Evolutionary conservation across 306 rosid genomes (phyloP), one percentile per base, ranked within the genome.

Genomic region (Fagus sylvatica): DNA sequence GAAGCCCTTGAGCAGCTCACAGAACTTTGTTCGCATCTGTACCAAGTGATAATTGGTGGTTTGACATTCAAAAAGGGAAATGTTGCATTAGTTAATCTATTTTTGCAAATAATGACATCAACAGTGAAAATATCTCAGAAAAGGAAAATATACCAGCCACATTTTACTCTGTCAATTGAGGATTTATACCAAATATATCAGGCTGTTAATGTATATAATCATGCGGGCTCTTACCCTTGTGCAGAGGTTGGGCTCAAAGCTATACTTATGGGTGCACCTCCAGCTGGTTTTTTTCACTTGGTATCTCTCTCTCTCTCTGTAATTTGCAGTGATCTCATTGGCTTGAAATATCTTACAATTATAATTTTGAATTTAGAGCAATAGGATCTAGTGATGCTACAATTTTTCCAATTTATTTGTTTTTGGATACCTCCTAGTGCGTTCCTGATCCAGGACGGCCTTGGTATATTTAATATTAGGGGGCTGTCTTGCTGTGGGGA

Each of bases 1-100:
- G 43, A 77, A 73, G 97, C 93, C 75, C 93, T 95, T 68, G 98
- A 88, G 90, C 97, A 89, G 89, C 93, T 95, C 69, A 86, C 75
- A 77, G 97, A 87, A 71, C 88, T 95, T 70, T 75, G 91, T 17
- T 87, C 90, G 56, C 87, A 81, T 77, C 88, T 95, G 57, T 86
- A 77, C 82, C 81, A 78, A 74, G 82, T 87, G 72, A 48, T 95
- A 74, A 73, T 82, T 57, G 75, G 68, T 74, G 96, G 85, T 74
- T 78, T 41, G 74, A 76, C 77, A 39, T 71, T 77, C 84, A 54
- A 80, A 39, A 83, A 74, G 77, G 90, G 82, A 79, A 75, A 86
- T 55, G 78, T 17, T 36, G 78, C 67, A 13, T 83, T 87, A 39
- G 85, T 89, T 71, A 81, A 87, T 83, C 84, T 61, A 37, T 84